phyloP scores from a whole-genome alignment of 495 filamentous ascomycete genomes.

The Aspergillus nanangensis region DNA sequence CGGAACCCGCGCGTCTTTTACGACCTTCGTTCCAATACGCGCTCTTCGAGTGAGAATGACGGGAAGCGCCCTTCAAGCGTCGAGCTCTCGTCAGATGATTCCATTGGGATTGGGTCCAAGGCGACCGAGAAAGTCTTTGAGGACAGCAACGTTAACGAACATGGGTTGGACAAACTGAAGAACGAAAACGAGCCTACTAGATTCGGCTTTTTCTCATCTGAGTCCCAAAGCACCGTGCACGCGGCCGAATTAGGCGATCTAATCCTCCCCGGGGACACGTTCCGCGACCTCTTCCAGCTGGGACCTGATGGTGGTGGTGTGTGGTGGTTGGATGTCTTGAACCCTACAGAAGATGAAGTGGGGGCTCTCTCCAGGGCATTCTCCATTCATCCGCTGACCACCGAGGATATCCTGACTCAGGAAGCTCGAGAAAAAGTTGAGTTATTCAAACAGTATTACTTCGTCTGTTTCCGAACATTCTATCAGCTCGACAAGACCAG shows the following conservation, averaged over 20 bases:
- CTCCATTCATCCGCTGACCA: slow-evolving; percentile 86
- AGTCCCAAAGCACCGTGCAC: slow-evolving; percentile 85
- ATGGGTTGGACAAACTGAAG: slow-evolving; percentile 26
- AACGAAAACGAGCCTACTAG: slow-evolving; percentile 60
- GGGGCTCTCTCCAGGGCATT: slow-evolving; percentile 87
- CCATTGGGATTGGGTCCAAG: slow-evolving; percentile 13
- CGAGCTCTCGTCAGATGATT: slow-evolving; percentile 19
- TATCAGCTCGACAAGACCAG: slow-evolving; percentile 71
- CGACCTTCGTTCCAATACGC: slow-evolving; percentile 50
- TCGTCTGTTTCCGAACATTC: slow-evolving; percentile 95
- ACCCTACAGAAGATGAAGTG: slow-evolving; percentile 85
- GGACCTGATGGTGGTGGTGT: slow-evolving; percentile 66
- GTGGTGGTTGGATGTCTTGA: slow-evolving; percentile 94
- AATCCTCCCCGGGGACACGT: slow-evolving; percentile 79
- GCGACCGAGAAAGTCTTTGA: slow-evolving; percentile 18
- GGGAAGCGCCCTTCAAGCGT: slow-evolving; percentile 29
- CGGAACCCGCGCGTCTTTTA: slow-evolving; percentile 54
- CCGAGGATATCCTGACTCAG: slow-evolving; percentile 90
- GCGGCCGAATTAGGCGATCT: slow-evolving; percentile 83
- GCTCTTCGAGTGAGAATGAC: slow-evolving; percentile 21
- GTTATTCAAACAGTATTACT: slow-evolving; percentile 94
- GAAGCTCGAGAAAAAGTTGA: slow-evolving; percentile 98
- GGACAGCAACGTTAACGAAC: slow-evolving; percentile 29
- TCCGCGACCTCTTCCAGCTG: slow-evolving; percentile 83
- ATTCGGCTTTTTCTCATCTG: slow-evolving; percentile 95